These are phyloP conservation scores for Phyllosticta paracitricarpa DNA, from an alignment of 2,329 filamentous ascomycete species.

Conservation along the genomic window DNA sequence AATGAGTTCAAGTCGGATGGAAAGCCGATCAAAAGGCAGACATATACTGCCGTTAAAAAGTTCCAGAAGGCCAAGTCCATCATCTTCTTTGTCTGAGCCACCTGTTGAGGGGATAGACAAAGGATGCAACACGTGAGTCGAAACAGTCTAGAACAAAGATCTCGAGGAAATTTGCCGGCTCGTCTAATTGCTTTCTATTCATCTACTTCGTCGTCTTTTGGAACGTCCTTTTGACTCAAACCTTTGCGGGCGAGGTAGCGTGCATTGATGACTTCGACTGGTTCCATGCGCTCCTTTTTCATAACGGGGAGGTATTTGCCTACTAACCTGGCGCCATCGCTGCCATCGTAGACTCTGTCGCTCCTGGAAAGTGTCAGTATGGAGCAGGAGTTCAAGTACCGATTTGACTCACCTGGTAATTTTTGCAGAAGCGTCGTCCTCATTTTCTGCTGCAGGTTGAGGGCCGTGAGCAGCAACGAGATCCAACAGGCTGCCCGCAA, in stretches of 20 bases:
- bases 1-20: not conserved
- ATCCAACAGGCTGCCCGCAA: constrained; percentile 65
- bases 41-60: not conserved
- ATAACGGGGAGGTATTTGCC: constrained; percentile 50
- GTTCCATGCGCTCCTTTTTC: constrained; percentile 46
- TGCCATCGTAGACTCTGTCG: constrained; percentile 49
- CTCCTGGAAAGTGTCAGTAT: constrained; percentile 19
- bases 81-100: not conserved
- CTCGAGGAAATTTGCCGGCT: not conserved
- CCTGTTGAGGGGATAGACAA: not conserved
- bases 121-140: not conserved
- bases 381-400: not conserved
- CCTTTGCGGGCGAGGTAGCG: constrained; percentile 46
- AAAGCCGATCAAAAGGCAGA: no score
- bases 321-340: constrained; percentile 41
- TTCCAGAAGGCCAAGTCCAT: not conserved
- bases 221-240: constrained; percentile 14
- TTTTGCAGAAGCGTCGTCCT: constrained; percentile 5
- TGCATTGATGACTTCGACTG: constrained; percentile 52
- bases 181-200: not conserved
- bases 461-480: constrained; percentile 38
- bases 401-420: not conserved
- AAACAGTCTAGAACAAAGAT: not conserved
- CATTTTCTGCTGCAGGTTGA: constrained; percentile 10
- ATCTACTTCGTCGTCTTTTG: not conserved